Conservation (phyloP, 257 asterid species). For the Verbascum thapsus region DNA sequence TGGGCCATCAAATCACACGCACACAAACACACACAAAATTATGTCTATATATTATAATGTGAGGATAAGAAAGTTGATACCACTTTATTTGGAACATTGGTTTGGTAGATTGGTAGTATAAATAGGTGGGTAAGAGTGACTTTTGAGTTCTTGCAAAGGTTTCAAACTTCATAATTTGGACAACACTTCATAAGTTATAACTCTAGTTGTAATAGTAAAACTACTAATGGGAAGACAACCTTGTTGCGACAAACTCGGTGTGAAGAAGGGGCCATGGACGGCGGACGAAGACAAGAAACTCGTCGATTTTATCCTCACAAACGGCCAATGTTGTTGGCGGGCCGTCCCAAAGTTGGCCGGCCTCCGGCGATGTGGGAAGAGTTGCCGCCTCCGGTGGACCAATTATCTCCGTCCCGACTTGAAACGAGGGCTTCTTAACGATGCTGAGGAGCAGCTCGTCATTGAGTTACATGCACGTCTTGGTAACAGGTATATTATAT, state of each 20-base stretch:
- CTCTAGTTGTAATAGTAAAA: background rate
- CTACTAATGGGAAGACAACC: conserved; percentile 86
- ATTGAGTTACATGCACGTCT: conserved; percentile 93
- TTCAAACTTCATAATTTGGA: conserved; percentile 1
- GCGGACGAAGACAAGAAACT: conserved; percentile 94
- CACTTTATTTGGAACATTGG: conserved; percentile 13
- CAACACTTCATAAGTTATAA: background rate
- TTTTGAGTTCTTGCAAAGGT: conserved; percentile 32
- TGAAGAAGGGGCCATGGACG: conserved; percentile 98
- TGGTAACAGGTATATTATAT: conserved; percentile 66
- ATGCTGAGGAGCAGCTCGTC: conserved; percentile 83
- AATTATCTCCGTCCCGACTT: conserved; percentile 96
- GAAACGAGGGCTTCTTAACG: conserved; percentile 88
- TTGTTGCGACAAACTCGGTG: conserved; percentile 95
- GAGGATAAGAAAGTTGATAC: background rate
- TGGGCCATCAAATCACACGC: conserved; percentile 52
- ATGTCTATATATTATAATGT: background rate
- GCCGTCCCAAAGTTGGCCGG: conserved; percentile 99
- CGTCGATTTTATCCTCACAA: conserved; percentile 71
- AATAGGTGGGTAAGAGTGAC: conserved; percentile 74
- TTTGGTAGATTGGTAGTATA: conserved; percentile 46
- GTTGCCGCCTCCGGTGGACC: conserved; percentile 97
- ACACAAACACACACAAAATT: conserved; percentile 4
- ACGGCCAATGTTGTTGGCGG: conserved; percentile 98
- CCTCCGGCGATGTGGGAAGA: conserved; percentile 94